These are phyloP conservation scores for Paecilomyces niveus DNA, from an alignment of 2,329 filamentous ascomycete species.

Conservation along the genomic window DNA sequence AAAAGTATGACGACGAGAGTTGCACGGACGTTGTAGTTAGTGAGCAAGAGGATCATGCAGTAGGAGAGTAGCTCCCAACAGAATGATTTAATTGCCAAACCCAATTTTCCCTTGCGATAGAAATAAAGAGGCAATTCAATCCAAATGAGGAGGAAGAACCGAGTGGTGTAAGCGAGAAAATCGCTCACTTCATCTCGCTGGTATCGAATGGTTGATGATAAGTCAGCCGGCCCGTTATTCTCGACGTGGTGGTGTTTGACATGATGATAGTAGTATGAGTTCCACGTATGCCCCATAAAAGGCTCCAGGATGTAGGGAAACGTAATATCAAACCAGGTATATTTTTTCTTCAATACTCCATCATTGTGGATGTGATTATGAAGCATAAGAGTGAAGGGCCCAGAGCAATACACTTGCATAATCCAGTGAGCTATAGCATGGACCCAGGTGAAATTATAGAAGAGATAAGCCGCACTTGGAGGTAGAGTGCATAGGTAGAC, in stretches of 20 bases:
- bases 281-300: conserved; percentile 77
- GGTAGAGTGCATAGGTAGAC: conserved; percentile 64
- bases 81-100: conserved; percentile 48
- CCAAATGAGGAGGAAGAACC: conserved; percentile 70
- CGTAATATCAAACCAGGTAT: conserved; percentile 50
- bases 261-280: conserved; percentile 78
- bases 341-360: conserved; percentile 55
- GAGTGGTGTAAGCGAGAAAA: conserved; percentile 65
- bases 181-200: conserved; percentile 61
- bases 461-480: conserved; percentile 61
- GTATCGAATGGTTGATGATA: conserved; percentile 69
- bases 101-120: conserved; percentile 51
- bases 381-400: conserved; percentile 72
- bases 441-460: conserved; percentile 57
- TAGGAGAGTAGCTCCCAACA: conserved; percentile 57
- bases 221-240: conserved; percentile 68
- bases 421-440: conserved; percentile 60
- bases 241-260: conserved; percentile 83
- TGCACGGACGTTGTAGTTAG: conserved; percentile 45
- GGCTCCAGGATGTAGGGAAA: conserved; percentile 72
- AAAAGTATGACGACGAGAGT: conserved; percentile 60
- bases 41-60: conserved; percentile 46
- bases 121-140: conserved; percentile 71
- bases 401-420: conserved; percentile 63
- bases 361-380: conserved; percentile 78